A percentile compares a stretch with the other conserved stretches of the same genome.
phyloP scores from a whole-genome alignment of 2,329 filamentous ascomycete species.

The Rhexocercosporidium sp. region DNA sequence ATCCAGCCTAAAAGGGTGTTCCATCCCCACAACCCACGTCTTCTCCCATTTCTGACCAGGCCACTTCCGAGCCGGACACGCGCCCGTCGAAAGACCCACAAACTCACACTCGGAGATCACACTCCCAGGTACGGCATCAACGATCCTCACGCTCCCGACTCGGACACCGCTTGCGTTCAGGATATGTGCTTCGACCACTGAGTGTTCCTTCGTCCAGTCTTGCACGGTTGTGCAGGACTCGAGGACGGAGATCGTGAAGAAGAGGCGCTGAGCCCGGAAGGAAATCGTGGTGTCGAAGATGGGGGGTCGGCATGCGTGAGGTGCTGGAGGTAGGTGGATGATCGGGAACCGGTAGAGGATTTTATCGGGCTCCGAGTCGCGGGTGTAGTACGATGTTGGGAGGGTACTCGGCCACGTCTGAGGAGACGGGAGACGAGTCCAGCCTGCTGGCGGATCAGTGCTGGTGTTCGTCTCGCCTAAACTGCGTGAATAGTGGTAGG shows the following conservation, averaged over 20 bases:
- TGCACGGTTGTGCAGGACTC: background rate
- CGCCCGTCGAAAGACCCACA: background rate
- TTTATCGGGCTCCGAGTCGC: background rate
- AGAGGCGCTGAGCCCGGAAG: background rate
- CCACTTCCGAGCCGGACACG: background rate
- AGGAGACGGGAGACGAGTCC: background rate
- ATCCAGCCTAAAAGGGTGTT: slow-evolving; percentile 4
- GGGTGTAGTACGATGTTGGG: background rate
- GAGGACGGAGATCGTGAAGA: background rate
- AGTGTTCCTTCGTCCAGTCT: background rate
- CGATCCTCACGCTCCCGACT: background rate
- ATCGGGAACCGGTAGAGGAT: background rate
- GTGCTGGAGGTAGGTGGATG: background rate
- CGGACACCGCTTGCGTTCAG: background rate
- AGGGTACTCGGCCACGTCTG: slow-evolving; percentile 1
- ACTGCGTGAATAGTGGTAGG: slow-evolving; percentile 1
- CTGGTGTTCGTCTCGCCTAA: background rate
- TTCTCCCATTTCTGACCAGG: background rate
- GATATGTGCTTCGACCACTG: background rate
- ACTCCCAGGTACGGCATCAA: background rate
- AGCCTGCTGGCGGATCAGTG: background rate
- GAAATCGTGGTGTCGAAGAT: background rate
- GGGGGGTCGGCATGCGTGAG: background rate
- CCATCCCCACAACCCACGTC: background rate
- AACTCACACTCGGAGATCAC: background rate